phyloP scores from a whole-genome alignment of 768 basidiomycete genomes.

The Phaffia tasmanica region DNA sequence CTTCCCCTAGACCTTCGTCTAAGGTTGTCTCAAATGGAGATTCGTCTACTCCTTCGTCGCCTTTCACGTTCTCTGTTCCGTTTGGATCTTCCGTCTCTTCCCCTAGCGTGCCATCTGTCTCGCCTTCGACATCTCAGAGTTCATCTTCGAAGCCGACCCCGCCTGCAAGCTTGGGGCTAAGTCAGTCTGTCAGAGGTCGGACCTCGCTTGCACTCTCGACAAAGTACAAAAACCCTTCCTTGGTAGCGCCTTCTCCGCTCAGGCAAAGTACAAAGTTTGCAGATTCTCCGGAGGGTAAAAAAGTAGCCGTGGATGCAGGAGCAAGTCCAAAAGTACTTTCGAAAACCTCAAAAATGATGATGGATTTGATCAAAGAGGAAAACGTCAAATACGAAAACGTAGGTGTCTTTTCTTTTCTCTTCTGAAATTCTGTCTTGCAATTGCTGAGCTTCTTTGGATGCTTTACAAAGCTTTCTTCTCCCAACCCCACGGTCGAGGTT shows the following conservation, averaged over 20 bases:
- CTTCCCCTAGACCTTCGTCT: background rate
- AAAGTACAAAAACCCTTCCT: slow-evolving; percentile 10
- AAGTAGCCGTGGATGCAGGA: slow-evolving; percentile 1
- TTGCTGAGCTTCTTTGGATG: background rate
- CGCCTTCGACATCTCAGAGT: background rate
- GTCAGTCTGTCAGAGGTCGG: background rate
- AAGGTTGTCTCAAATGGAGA: too few relatives aligned
- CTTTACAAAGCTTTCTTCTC: background rate
- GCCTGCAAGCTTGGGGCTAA: background rate
- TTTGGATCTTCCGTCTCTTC: background rate
- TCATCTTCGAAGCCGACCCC: background rate
- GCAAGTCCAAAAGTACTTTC: slow-evolving; percentile 7
- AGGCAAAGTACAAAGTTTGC: slow-evolving; percentile 21
- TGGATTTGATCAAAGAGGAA: slow-evolving; percentile 21
- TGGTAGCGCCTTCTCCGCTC: slow-evolving; percentile 21
- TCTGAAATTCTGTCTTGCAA: background rate
- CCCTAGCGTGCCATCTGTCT: slow-evolving; percentile 2
- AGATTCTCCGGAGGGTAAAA: slow-evolving; percentile 14
- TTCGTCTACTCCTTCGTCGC: background rate
- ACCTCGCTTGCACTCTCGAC: background rate
- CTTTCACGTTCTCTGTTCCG: background rate
- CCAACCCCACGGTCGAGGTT: background rate
- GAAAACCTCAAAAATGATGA: slow-evolving; percentile 11
- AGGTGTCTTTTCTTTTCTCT: background rate
- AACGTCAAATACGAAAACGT: slow-evolving; percentile 7